Base-by-base conservation (phyloP, 345 rosid species). In the Schrenkiella parvula region DNA sequence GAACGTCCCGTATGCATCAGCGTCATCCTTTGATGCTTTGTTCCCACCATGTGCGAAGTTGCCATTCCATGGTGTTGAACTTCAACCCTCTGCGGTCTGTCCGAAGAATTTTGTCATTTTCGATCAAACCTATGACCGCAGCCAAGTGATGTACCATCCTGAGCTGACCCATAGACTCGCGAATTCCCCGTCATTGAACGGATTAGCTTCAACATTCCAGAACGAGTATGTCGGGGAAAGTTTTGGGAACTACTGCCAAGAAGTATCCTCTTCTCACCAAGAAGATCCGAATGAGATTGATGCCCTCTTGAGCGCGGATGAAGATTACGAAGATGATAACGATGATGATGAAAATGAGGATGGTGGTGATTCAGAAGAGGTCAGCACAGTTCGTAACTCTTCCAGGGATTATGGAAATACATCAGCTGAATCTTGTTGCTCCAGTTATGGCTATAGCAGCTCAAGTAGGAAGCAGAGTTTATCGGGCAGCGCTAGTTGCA, bases 261-360 rank as follows among this genome's bases (percentile, higher is more conserved):
- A 79, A 75, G 65, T 64, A 7, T 81, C 89, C 19, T 73, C 79
- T 64, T 83, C 87, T 66, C 61, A 74, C 55, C 81, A 85, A 69
- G 96, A 89, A 74, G 92, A 92, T 83, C 86, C 95, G 2, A 90
- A 84, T 74, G 98, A 92, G 76, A 89, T 92, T 39, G 90, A 92
- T 83, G 93, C 88, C 0, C 81, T 92, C 66, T 68, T 92, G 82
- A 86, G 91, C 83, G 63, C 74, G 53, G 95, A 86, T 72, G 87
- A 82, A 29, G 93, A 83, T 8, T 85, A 84, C 6, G 73, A 73
- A 51, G 82, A 80, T 0, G 88, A 78, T 10, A 78, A 26, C 17
- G 79, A 18, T 25, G 44, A 13, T 7, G 26, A 59, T 26, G 78
- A 58, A 6, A 25, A 70, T 8, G 68, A 89, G 1, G 86, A 84